Evolutionary conservation across 129 eudicot genomes (phyloP).

Genomic region (Flaveria ramosissima): DNA sequence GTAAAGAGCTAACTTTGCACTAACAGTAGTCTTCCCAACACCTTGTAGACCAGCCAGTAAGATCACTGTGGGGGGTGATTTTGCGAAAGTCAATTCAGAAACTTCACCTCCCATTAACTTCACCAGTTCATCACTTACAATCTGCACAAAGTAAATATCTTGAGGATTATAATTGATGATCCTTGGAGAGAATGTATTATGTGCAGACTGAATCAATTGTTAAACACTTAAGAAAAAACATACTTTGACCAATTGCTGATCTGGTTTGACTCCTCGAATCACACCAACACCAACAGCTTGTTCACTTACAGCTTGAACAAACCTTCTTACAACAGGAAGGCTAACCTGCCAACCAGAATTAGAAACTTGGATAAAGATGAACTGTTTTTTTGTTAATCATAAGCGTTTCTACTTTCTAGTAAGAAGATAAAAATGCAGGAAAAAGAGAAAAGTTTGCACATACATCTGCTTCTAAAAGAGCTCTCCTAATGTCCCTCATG

Average conservation of each 20-base stretch:
- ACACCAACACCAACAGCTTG: constrained; percentile 90
- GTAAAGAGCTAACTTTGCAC: constrained; percentile 87
- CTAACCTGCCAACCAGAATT: constrained; percentile 66
- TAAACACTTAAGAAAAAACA: no score
- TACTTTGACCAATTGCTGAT: constrained; percentile 97
- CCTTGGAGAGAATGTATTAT: background rate
- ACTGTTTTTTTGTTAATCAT: background rate
- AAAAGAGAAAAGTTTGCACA: constrained; percentile 16
- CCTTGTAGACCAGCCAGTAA: constrained; percentile 97
- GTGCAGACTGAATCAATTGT: no score
- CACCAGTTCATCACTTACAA: constrained; percentile 88
- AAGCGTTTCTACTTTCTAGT: background rate
- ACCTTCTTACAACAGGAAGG: constrained; percentile 97
- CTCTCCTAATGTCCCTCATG: constrained; percentile 93
- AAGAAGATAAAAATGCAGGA: constrained; percentile 9
- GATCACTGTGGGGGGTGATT: constrained; percentile 83
- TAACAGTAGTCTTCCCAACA: constrained; percentile 97
- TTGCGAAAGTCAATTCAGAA: constrained; percentile 74
- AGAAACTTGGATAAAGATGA: constrained; percentile 5
- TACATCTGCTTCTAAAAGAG: constrained; percentile 98
- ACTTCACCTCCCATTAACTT: constrained; percentile 98
- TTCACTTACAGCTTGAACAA: constrained; percentile 84
- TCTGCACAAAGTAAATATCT: constrained; percentile 46
- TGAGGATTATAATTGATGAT: background rate
- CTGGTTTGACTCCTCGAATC: constrained; percentile 83